These are phyloP conservation scores for Xerocomus tenax DNA, from an alignment of 1,284 basidiomycete genomes.

Conservation along the genomic window DNA sequence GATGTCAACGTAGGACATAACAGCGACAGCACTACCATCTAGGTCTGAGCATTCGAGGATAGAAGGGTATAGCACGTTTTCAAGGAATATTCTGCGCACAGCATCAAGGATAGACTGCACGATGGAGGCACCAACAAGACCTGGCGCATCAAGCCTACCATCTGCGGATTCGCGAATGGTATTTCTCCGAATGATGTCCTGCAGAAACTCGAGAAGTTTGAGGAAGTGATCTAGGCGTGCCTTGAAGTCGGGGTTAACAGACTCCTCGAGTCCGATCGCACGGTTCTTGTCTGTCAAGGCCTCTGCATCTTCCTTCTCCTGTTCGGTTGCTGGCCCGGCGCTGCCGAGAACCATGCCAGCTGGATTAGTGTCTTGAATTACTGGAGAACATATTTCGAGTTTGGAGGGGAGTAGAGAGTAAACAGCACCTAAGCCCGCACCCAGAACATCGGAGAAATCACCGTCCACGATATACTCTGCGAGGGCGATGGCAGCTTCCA, in stretches of 20 bases:
- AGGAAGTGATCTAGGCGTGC: conserved; percentile 79
- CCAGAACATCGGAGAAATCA: conserved; percentile 93
- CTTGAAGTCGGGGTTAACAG: conserved; percentile 69
- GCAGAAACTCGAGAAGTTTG: conserved; percentile 84
- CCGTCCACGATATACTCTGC: conserved; percentile 91
- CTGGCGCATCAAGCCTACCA: conserved; percentile 44
- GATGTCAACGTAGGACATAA: conserved; percentile 93
- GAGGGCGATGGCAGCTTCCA: conserved; percentile 75
- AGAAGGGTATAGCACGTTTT: conserved; percentile 89
- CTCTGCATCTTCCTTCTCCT: conserved; percentile 52
- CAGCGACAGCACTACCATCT: conserved; percentile 91
- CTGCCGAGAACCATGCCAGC: conserved; percentile 62
- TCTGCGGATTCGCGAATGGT: conserved; percentile 35
- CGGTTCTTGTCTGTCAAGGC: conserved; percentile 47
- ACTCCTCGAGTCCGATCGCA: conserved; percentile 64
- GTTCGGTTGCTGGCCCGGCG: conserved; percentile 40
- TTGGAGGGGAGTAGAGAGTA: conserved; percentile 89
- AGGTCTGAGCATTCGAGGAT: conserved; percentile 86
- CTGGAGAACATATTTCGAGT: conserved; percentile 55
- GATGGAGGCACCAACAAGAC: conserved; percentile 67
- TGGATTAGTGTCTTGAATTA: conserved; percentile 34
- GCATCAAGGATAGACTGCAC: conserved; percentile 75
- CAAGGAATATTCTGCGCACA: conserved; percentile 79
- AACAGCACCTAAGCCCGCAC: conserved; percentile 87
- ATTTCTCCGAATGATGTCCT: conserved; percentile 75